Conservation (phyloP, 805 yeast genomes). For the Candida nemodendra region DNA sequence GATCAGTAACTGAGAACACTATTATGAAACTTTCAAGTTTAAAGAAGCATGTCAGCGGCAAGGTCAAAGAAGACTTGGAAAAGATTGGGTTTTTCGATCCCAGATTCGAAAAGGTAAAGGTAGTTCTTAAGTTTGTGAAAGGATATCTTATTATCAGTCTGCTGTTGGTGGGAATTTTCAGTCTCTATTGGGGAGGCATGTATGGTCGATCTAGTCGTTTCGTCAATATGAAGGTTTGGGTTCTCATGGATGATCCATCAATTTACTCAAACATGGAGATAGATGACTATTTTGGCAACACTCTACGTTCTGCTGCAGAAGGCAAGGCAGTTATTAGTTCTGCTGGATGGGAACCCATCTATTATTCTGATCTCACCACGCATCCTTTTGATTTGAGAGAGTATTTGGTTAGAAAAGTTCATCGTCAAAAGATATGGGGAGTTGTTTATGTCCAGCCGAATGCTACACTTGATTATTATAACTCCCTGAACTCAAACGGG, state of each 20-base stretch:
- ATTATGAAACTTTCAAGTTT: constrained; percentile 14
- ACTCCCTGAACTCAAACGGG: constrained; percentile 37
- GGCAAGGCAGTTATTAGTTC: constrained; percentile 14
- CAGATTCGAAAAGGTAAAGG: constrained; percentile 16
- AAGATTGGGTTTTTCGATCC: constrained; percentile 30
- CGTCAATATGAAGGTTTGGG: constrained; percentile 33
- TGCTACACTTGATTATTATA: constrained; percentile 41
- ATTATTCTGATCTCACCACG: constrained; percentile 28
- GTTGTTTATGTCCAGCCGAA: constrained; percentile 51
- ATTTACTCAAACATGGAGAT: constrained; percentile 15
- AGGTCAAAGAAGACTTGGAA: constrained; percentile 19
- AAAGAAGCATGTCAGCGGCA: constrained; percentile 16
- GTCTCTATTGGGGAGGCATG: constrained; percentile 45
- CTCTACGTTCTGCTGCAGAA: constrained; percentile 23
- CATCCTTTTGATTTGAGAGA: constrained; percentile 32
- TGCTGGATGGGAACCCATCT: constrained; percentile 24
- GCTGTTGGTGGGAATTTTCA: constrained; percentile 35
- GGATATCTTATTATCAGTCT: constrained; percentile 33
- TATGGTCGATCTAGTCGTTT: constrained; percentile 30
- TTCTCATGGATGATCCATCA: constrained; percentile 27
- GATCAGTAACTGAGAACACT: constrained; percentile 1
- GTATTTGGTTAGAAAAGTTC: constrained; percentile 43
- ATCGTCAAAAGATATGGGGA: constrained; percentile 60
- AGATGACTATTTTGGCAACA: constrained; percentile 32
- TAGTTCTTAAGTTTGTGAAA: constrained; percentile 18